Evolutionary conservation across 2,329 filamentous ascomycete species (phyloP).

Genomic region (Ophiosphaerella narmari): DNA sequence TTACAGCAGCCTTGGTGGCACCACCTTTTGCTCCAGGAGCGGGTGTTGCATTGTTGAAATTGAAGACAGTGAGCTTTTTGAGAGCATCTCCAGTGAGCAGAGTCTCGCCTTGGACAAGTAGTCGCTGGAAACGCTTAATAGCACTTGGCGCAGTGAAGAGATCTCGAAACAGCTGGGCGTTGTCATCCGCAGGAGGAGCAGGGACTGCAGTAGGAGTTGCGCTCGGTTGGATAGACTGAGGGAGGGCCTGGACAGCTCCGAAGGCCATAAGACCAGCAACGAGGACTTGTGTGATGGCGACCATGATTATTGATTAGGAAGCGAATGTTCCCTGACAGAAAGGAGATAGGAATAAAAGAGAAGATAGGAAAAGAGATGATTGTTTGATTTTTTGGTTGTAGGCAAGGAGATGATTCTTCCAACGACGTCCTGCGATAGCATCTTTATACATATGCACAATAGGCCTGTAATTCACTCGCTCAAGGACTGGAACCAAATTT

Average conservation of each 20-base stretch:
- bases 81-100: conserved; percentile 40
- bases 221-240: conserved; percentile 11
- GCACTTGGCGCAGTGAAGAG: conserved; percentile 41
- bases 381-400: conserved; percentile 34
- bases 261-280: conserved; percentile 38
- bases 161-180: conserved; percentile 30
- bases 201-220: conserved; percentile 3
- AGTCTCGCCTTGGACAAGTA: conserved; percentile 37
- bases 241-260: conserved; percentile 38
- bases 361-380: conserved; percentile 18
- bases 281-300: conserved; percentile 40
- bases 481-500: not conserved
- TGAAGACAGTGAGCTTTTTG: conserved; percentile 64
- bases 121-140: conserved; percentile 46
- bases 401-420: conserved; percentile 30
- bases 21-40: conserved; percentile 60
- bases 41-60: conserved; percentile 53
- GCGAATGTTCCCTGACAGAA: conserved; percentile 17
- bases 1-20: conserved; percentile 31
- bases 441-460: conserved; percentile 31
- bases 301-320: conserved; percentile 40
- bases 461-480: not conserved
- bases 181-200: conserved; percentile 18
- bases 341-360: conserved; percentile 20
- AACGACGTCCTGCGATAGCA: conserved; percentile 1